Evolutionary conservation across 2,329 filamentous ascomycete species (phyloP), one percentile per base, ranked within the genome.

Genomic region (Verticillium isaacii): DNA sequence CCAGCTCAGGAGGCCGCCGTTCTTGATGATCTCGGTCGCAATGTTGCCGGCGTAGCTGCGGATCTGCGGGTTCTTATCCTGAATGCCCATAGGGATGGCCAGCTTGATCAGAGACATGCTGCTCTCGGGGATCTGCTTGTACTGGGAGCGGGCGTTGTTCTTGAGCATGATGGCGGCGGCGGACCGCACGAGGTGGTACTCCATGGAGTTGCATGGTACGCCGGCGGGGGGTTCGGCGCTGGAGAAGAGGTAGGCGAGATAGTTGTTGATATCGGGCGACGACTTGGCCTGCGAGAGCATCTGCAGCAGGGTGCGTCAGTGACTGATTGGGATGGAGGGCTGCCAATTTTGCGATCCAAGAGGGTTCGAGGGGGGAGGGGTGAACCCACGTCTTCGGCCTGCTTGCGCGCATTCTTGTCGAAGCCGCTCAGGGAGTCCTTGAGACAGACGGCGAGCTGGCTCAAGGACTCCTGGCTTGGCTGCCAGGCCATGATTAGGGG

Each of bases 241-340:
- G 63, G 91, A 92, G 76, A 96, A 92, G 65, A 99, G 85, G 76
- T 91, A 97, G 68, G 92, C 91, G 55, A 99, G 88, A 76, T 99
- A 99, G 78, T 98, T 98, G 81, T 96, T 94, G 81, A 97, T 91
- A 75, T 98, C 94, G 57, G 93, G 93, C 12, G 91, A 95, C 59
- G 83, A 80, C 74, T 92, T 96, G 64, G 94, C 95, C 79, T 96
- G 91, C 67, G 87, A 83, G 69, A 99, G 91, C 92, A 98, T 96
- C 95, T 98, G 70, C 63, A 65, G 66, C 54, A 63, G 45, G 19
- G 45, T 52, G 19, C 45, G 67, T 72, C 65, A 72, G 68, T 58
- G 58, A 63, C 37, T 29, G 14, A 58, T 57, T 15, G 52, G 32
- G 41, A 56, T 56, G 58, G 56, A 58, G 23, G 45, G n/a, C 23